Percentiles rank a stretch among this genome's conserved stretches.
Conservation (phyloP, 2,329 filamentous ascomycete species). For the Phyllosticta paracitricarpa region DNA sequence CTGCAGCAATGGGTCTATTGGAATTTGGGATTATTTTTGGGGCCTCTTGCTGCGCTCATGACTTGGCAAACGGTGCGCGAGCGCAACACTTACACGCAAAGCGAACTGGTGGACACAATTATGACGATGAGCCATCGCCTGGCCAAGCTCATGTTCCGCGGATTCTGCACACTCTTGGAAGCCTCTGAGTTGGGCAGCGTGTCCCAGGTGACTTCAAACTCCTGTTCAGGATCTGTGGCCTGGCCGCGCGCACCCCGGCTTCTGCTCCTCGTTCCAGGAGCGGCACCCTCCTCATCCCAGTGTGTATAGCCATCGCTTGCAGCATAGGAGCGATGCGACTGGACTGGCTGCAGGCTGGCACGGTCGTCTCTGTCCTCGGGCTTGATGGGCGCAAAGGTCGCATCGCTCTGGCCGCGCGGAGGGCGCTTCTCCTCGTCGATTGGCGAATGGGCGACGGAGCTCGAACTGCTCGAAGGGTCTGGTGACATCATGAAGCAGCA, state of each 20-base stretch:
- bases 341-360: constrained; percentile 5
- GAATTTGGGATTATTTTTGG: constrained; percentile 7
- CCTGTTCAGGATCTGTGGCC: constrained; percentile 24
- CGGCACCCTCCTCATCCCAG: constrained; percentile 19
- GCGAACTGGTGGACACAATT: constrained; percentile 62
- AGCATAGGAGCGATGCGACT: constrained; percentile 20
- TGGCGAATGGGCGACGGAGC: not conserved
- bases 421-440: not conserved
- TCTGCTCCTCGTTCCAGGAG: constrained; percentile 21
- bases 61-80: not conserved
- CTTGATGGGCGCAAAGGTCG: constrained; percentile 8
- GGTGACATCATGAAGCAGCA: not conserved
- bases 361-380: not conserved
- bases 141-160: constrained; percentile 54
- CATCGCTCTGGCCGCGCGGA: not conserved
- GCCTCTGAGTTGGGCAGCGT: constrained; percentile 54
- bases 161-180: constrained; percentile 40
- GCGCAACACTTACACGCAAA: constrained; percentile 63
- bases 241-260: constrained; percentile 14
- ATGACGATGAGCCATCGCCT: constrained; percentile 72
- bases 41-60: not conserved
- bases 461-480: not conserved
- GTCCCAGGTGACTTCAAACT: constrained; percentile 66
- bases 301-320: constrained; percentile 29
- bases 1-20: not conserved